Evolutionary conservation across 2,329 filamentous ascomycete species (phyloP).

Genomic region (Alternaria ventricosa): DNA sequence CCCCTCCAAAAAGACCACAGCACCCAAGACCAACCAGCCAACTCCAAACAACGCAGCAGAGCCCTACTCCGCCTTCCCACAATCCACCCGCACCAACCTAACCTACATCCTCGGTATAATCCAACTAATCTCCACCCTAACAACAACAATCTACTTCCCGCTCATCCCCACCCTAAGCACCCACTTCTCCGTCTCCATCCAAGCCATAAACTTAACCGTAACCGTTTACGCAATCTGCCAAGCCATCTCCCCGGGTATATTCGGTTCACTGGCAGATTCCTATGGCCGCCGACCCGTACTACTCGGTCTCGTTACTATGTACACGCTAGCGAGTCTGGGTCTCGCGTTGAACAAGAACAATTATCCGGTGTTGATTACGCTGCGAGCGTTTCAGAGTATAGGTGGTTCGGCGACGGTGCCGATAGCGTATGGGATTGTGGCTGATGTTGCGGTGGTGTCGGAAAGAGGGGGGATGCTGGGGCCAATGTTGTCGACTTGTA

Average conservation of each 20-base stretch:
- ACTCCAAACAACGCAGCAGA: neutral
- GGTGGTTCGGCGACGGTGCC: neutral
- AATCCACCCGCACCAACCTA: neutral
- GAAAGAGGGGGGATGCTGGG: neutral
- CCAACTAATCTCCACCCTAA: neutral
- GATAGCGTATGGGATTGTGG: neutral
- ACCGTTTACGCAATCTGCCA: neutral
- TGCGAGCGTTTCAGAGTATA: neutral
- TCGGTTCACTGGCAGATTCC: neutral
- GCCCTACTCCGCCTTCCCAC: neutral
- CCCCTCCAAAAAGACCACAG: neutral
- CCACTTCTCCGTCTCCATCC: neutral
- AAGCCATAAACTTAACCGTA: neutral
- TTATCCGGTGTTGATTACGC: neutral
- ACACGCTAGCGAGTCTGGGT: neutral
- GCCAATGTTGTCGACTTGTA: neutral
- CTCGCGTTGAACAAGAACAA: neutral
- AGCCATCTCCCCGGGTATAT: neutral
- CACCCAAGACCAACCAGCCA: neutral
- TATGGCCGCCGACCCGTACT: neutral
- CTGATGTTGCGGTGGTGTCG: neutral
- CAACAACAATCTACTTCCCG: neutral
- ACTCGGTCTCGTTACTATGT: neutral
- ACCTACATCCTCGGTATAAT: neutral
- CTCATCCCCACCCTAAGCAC: neutral